These are phyloP conservation scores for Sporormia fimetaria DNA, from an alignment of 495 filamentous ascomycete genomes.

Conservation along the genomic window DNA sequence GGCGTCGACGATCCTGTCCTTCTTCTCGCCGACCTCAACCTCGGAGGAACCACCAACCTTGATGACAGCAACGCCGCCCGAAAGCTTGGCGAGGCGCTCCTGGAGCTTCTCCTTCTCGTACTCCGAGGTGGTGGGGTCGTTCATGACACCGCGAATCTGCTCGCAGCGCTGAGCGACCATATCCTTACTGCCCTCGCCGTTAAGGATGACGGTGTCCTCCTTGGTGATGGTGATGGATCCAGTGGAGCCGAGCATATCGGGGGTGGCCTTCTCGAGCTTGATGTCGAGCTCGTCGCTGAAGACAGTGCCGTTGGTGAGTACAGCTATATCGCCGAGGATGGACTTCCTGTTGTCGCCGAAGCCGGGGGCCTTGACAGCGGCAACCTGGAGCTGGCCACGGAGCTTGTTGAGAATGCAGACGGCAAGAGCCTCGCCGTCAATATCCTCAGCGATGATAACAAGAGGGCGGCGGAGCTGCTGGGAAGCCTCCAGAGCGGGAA, in stretches of 20 bases:
- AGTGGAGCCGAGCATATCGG: constrained; percentile 91
- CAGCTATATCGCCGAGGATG: constrained; percentile 88
- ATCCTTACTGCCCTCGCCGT: constrained; percentile 95
- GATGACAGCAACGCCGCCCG: constrained; percentile 97
- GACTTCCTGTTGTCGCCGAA: constrained; percentile 99
- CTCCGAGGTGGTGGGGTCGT: constrained; percentile 82
- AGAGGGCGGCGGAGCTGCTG: constrained; percentile 90
- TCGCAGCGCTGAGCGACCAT: constrained; percentile 88
- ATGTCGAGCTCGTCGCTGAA: constrained; percentile 97
- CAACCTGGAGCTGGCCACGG: constrained; percentile 96
- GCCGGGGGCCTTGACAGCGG: constrained; percentile 95
- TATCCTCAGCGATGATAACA: constrained; percentile 97
- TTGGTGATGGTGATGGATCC: constrained; percentile 99
- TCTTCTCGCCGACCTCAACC: constrained; percentile 99
- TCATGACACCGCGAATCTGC: constrained; percentile 96
- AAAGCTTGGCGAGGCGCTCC: constrained; percentile 98
- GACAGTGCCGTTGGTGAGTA: constrained; percentile 92
- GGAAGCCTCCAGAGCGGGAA: constrained; percentile 92
- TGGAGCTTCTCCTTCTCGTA: constrained; percentile 99
- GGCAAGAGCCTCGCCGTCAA: constrained; percentile 94
- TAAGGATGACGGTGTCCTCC: constrained; percentile 98
- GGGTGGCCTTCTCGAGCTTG: constrained; percentile 94
- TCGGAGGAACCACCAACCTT: constrained; percentile 96
- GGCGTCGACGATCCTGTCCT: constrained; percentile 96
- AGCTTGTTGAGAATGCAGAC: constrained; percentile 99